Evolutionary conservation across 345 rosid species (phyloP), one percentile per base, ranked within the genome.

Genomic region (Fremontodendron californicum): DNA sequence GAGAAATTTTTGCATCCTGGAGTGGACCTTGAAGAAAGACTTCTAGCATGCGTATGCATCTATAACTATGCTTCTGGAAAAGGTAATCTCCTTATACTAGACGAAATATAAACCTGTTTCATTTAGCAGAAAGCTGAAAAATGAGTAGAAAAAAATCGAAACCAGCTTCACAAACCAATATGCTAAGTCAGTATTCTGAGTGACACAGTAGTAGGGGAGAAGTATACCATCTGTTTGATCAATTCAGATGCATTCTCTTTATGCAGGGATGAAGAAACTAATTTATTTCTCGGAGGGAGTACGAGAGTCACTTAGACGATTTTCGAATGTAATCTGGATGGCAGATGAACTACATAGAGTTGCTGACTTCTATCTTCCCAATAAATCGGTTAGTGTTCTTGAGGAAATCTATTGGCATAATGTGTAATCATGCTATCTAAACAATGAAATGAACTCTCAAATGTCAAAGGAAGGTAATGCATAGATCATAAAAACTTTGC

Each of bases 321-420:
- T 94, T 83, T 93, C 98, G 19, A 75, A 85, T 79, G 90, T 93
- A 75, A 88, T 91, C 11, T 93, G 98, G 98, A 91, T 93, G 94
- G 98, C 98, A 40, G 98, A 94, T 79, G 98, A 94, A 78, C 76
- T 94, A 67, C 98, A 93, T 80, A 86, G 85, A 86, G 98, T 91
- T 75, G 93, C 92, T 6, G 92, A 93, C 65, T 89, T 82, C 77
- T 93, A 89, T 80, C 85, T 93, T 60, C 91, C 94, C 23, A 88
- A 87, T 81, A 87, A 82, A 86, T 87, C 97, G 73, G 98, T 93
- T 70, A 87, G 97, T 87, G 69, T 35, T 69, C 61, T 83, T 23
- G 29, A 51, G 65, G 67, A 49, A 39, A 67, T 23, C 10, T 49
- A 21, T 58, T 25, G n/a, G 21, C 37, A 48, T 48, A 4, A 15